phyloP scores from a whole-genome alignment of 148 eudicot genomes.

The Vaccinium darrowii region DNA sequence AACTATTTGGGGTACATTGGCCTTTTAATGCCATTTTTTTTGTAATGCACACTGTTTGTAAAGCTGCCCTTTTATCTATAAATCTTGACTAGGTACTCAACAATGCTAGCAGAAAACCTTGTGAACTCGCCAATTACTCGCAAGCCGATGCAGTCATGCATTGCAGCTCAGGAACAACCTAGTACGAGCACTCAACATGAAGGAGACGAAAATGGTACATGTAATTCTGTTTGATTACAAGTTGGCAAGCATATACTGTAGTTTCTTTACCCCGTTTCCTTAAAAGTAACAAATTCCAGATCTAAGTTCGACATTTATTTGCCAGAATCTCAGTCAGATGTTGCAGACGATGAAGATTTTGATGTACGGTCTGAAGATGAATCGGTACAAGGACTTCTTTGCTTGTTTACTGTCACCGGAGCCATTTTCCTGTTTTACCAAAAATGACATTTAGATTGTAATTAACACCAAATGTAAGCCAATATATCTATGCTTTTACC shows the following conservation, averaged over 20 bases:
- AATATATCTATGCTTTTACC: neutral
- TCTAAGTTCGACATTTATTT: conserved; percentile 11
- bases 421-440: neutral
- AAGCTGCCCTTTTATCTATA: conserved; percentile 9
- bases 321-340: conserved; percentile 52
- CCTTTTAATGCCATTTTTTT: conserved; percentile 3
- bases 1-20: neutral
- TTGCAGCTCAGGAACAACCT: conserved; percentile 27
- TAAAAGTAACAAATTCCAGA: neutral
- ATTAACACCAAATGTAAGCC: conserved; percentile 10
- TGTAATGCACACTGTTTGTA: neutral
- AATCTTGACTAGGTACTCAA: conserved; percentile 71
- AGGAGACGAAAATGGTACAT: conserved; percentile 36
- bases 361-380: conserved; percentile 60
- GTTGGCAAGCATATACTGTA: conserved; percentile 47
- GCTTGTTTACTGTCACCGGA: neutral
- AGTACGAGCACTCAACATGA: conserved; percentile 32
- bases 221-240: conserved; percentile 34
- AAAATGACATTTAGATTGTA: conserved; percentile 2
- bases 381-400: conserved; percentile 38
- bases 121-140: conserved; percentile 47
- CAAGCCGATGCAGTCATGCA: conserved; percentile 30
- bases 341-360: conserved; percentile 64
- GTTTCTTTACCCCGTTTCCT: conserved; percentile 6
- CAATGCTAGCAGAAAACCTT: conserved; percentile 98